Evolutionary conservation across 768 basidiomycete species (phyloP), one percentile per base, ranked within the genome.

Genomic region (Paxillus involutus): DNA sequence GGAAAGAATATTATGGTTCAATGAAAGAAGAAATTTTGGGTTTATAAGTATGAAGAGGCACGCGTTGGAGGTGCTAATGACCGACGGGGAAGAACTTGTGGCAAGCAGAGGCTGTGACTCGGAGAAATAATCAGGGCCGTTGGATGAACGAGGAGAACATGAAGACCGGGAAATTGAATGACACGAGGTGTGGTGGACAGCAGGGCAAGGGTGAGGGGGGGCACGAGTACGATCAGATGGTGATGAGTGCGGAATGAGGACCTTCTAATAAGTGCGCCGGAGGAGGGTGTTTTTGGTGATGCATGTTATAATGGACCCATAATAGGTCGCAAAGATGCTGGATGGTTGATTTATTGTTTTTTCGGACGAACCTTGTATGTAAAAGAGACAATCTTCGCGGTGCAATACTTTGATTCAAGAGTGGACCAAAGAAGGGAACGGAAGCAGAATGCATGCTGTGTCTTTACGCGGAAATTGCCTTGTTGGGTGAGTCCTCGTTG

Each of bases 11-110:
- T 69, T 71, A 73, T 67, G 70, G 69, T 65, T 72, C 68, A 71
- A 71, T 70, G 69, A 75, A 76, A 72, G 74, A 71, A 73, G 76
- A 69, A 73, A 79, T 77, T 80, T 82, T 78, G 77, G 79, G 76
- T 71, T 70, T 79, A 75, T 72, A 71, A 73, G 72, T 74, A 73
- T 71, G 73, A 73, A 72, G 60, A 53, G 73, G 71, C 69, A 70
- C 74, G 63, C 71, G 67, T 62, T 63, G 66, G 73, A 73, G 72
- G 75, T 76, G 78, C 72, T 66, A 71, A 74, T 63, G 71, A 75
- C 69, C 71, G 72, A 64, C 59, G 71, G 61, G 63, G 63, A 59
- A 59, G 60, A 59, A 61, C 69, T 62, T 65, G 65, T 65, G 68
- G 66, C 64, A 63, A 26, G 62, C 41, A 50, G 70, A 74, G 73